Conservation (phyloP, 73 alveolate species). For the Stentor roeselii region DNA sequence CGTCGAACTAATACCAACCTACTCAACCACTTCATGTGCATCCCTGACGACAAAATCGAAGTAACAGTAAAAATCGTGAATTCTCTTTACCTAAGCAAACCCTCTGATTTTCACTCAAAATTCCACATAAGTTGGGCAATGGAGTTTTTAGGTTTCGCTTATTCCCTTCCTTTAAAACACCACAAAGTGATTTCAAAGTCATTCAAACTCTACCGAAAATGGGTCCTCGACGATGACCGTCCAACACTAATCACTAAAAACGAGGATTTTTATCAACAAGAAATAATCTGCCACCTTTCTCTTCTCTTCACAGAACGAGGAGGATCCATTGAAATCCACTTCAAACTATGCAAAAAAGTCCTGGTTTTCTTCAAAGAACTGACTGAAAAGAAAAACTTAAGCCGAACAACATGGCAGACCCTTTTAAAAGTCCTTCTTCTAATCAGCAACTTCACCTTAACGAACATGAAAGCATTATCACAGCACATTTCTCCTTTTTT, state of each 20-base stretch:
- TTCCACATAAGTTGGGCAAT: slow-evolving; percentile 23
- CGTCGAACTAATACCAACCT: not conserved
- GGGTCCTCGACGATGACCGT: not conserved
- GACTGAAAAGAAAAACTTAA: not conserved
- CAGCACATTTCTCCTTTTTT: not conserved
- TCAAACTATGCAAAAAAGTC: not conserved
- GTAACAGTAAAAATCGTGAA: slow-evolving; percentile 16
- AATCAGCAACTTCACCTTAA: not conserved
- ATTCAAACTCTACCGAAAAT: not conserved
- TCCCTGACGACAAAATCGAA: not conserved
- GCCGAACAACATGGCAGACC: not conserved
- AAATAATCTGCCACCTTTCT: slow-evolving; percentile 4
- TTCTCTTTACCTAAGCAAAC: not conserved
- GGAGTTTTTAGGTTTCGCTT: slow-evolving; percentile 10
- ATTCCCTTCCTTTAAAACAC: slow-evolving; percentile 11
- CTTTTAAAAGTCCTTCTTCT: slow-evolving; percentile 13
- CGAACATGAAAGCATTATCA: not conserved
- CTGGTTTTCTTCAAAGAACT: not conserved
- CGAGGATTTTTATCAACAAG: not conserved
- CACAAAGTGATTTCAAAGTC: not conserved
- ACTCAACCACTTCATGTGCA: not conserved
- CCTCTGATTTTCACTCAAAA: not conserved
- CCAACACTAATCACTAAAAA: not conserved
- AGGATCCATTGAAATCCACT: not conserved
- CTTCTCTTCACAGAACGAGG: slow-evolving; percentile 1